Conservation (phyloP, 1,284 basidiomycete species). For the Anthracocystis panici-leucophaei region DNA sequence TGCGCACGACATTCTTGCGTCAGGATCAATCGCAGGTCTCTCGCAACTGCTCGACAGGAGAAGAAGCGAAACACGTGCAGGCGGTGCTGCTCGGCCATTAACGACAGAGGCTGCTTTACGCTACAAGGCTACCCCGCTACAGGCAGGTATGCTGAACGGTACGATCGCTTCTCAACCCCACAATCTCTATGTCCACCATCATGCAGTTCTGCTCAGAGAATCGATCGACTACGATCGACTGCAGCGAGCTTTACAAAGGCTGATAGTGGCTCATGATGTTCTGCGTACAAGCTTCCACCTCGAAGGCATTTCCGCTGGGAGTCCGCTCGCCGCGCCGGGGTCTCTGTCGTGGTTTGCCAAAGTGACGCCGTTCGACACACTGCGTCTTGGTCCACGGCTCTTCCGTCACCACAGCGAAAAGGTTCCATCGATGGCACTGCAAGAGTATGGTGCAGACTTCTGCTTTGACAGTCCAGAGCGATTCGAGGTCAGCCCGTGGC, state of each 20-base stretch:
- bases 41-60: slow-evolving; percentile 4
- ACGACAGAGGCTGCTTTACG: background rate
- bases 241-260: slow-evolving; percentile 9
- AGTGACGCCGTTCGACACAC: background rate
- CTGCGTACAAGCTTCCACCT: slow-evolving; percentile 20
- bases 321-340: background rate
- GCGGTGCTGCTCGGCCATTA: background rate
- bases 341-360: slow-evolving; percentile 8
- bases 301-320: slow-evolving; percentile 2
- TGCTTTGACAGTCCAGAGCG: slow-evolving; percentile 9
- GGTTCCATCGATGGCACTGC: background rate
- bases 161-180: slow-evolving; percentile 7
- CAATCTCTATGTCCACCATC: slow-evolving; percentile 22
- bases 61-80: background rate
- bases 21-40: slow-evolving; percentile 8
- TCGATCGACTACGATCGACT: slow-evolving; percentile 8
- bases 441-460: slow-evolving; percentile 4
- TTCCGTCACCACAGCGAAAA: slow-evolving; percentile 4
- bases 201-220: slow-evolving; percentile 14
- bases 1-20: slow-evolving; percentile 15
- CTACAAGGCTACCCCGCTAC: slow-evolving; percentile 15
- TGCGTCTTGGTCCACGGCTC: background rate
- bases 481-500: slow-evolving; percentile 13
- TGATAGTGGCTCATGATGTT: slow-evolving; percentile 17
- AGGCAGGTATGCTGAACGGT: slow-evolving; percentile 16